A percentile compares a stretch with the other conserved stretches of the same genome.
Evolutionary conservation across 495 filamentous ascomycete species (phyloP).

Genomic region (Evernia prunastri): DNA sequence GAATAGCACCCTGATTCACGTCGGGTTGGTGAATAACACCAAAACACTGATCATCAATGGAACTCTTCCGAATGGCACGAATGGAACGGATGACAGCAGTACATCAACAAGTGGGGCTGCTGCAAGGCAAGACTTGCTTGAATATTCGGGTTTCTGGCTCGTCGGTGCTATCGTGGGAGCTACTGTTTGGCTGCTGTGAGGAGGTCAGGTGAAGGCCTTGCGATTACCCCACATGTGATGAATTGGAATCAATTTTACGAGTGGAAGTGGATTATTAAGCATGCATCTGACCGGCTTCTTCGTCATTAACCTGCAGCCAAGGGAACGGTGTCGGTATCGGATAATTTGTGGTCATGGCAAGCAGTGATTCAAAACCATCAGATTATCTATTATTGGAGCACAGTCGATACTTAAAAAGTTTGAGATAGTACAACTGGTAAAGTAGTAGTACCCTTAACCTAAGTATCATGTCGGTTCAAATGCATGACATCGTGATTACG

Average conservation of each 20-base stretch:
- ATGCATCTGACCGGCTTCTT: not conserved
- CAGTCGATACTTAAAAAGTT: too few species aligned
- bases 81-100: slow-evolving; percentile 35
- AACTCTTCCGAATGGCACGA: slow-evolving; percentile 79
- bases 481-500: slow-evolving; percentile 12
- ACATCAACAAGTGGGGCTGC: slow-evolving; percentile 31
- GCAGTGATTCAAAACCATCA: too few species aligned
- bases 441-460: too few species aligned
- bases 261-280: too few species aligned
- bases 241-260: not conserved
- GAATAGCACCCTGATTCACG: slow-evolving; percentile 57
- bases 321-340: not conserved
- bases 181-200: slow-evolving; percentile 41
- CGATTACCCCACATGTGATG: not conserved
- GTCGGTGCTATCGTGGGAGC: slow-evolving; percentile 48
- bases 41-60: slow-evolving; percentile 76
- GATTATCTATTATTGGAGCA: too few species aligned
- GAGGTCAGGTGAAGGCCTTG: not conserved
- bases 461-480: slow-evolving; percentile 4
- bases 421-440: too few species aligned
- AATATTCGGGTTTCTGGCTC: slow-evolving; percentile 56
- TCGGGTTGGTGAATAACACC: slow-evolving; percentile 68
- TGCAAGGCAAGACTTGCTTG: slow-evolving; percentile 33
- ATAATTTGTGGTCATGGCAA: not conserved
- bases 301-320: not conserved